phyloP scores from a whole-genome alignment of 2,329 filamentous ascomycete genomes.

The Rutstroemia sydowiana region DNA sequence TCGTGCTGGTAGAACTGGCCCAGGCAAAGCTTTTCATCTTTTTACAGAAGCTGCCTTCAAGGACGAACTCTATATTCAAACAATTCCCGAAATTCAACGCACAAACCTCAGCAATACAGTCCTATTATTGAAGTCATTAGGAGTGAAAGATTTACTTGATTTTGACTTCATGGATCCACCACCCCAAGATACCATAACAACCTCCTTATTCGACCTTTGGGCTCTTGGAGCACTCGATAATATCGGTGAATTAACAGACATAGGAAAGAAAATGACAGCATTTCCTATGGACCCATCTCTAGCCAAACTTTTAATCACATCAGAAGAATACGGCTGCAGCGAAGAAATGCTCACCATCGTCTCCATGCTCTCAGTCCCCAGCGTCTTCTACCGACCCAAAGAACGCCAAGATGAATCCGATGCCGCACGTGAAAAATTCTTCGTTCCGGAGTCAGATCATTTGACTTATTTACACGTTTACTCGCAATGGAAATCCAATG shows the following conservation, averaged over 20 bases:
- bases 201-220: constrained; percentile 96
- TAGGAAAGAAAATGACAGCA: constrained; percentile 89
- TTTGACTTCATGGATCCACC: constrained; percentile 99
- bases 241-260: constrained; percentile 78
- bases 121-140: constrained; percentile 85
- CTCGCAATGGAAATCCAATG: constrained; percentile 88
- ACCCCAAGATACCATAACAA: constrained; percentile 94
- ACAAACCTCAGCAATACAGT: constrained; percentile 96
- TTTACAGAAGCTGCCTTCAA: constrained; percentile 93
- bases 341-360: constrained; percentile 99
- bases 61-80: constrained; percentile 93
- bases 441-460: constrained; percentile 95
- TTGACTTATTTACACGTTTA: constrained; percentile 94
- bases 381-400: constrained; percentile 93
- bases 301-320: constrained; percentile 88
- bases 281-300: constrained; percentile 98
- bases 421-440: constrained; percentile 92
- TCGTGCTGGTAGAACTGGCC: constrained; percentile 86
- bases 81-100: constrained; percentile 94
- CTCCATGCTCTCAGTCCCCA: constrained; percentile 93
- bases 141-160: constrained; percentile 87
- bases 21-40: constrained; percentile 88
- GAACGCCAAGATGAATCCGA: constrained; percentile 96
- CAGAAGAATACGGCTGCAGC: constrained; percentile 82
- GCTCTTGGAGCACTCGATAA: constrained; percentile 90